Evolutionary conservation across 345 rosid species (phyloP), one percentile per base, ranked within the genome.

Genomic region (Lepidium sativum): DNA sequence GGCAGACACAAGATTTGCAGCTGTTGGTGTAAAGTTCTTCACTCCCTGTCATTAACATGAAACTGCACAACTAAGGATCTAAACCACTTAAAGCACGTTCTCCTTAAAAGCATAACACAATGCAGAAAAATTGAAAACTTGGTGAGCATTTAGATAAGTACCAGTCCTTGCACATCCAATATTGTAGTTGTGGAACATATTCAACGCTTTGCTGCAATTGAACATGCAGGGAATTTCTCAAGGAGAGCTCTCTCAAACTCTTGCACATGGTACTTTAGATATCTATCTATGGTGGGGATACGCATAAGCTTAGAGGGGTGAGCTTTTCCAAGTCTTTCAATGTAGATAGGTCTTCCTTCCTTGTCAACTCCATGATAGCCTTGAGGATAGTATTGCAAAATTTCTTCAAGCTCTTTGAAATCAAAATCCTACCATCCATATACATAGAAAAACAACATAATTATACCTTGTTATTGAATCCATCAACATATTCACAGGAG

Each of bases 361-460:
- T 80, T 94, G 68, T 94, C 99, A 67, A 88, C 95, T 63, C 99
- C 97, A 72, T 94, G 99, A 78, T 94, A 94, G 23, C 97, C 97
- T 62, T 90, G 96, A 44, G 99, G 97, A 72, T 94, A 94, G 77
- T 85, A 78, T 69, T 82, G 95, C 82, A 88, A 74, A 71, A 94
- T 95, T 77, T 87, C 90, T 51, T 90, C 99, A 72, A 84, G 75
- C 82, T 94, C 99, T 58, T 90, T 82, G 64, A 90, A 94, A 63
- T 81, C 84, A 70, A 89, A 90, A 83, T 90, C 99, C 99, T 92
- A 70, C 9, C 45, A 63, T 40, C 38, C 69, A 15, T 15, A 32
- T n/a, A 63, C 13, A 39, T 18, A 29, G 4, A 18, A 53, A 0
- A 5, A 44, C 3, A 2, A 32, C 37, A 23, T 7, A 13, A 29